A percentile compares a stretch with the other conserved stretches of the same genome.
Evolutionary conservation across 2,329 filamentous ascomycete genomes (phyloP).

Genomic region (Colletotrichum viniferum): DNA sequence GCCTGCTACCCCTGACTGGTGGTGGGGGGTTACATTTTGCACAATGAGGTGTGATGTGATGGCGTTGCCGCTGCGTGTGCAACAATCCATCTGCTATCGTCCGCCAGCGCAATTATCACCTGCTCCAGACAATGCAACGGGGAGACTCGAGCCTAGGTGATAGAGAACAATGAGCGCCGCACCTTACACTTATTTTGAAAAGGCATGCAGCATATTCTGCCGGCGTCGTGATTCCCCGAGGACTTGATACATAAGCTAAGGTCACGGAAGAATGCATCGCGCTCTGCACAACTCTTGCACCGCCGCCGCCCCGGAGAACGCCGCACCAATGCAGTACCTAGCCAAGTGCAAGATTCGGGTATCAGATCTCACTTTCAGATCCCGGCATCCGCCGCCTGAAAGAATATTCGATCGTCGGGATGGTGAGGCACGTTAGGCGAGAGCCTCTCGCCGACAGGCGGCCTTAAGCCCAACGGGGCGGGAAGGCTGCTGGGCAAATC

Average conservation of each 20-base stretch:
- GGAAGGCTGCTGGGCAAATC: not conserved
- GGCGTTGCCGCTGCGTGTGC: not conserved
- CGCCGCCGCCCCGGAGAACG: not conserved
- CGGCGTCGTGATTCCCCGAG: not conserved
- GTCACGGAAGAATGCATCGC: not conserved
- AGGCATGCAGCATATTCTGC: not conserved
- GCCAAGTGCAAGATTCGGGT: not conserved
- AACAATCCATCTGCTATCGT: not conserved
- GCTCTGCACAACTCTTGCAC: not conserved
- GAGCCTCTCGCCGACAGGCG: not conserved
- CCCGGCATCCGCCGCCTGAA: not conserved
- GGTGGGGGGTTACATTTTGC: not conserved
- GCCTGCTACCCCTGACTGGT: not conserved
- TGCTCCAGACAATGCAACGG: not conserved
- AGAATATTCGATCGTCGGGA: not conserved
- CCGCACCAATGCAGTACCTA: not conserved
- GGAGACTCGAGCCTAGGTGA: not conserved
- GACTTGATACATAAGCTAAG: not conserved
- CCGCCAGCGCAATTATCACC: not conserved
- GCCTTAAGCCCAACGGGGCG: not conserved
- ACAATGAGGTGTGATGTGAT: not conserved
- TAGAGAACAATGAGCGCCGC: not conserved
- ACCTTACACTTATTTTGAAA: not conserved
- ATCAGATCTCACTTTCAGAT: conserved; percentile 2
- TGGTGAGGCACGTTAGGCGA: not conserved